phyloP scores from a whole-genome alignment of 2,329 filamentous ascomycete genomes.

The Aspergillus quadricinctus region DNA sequence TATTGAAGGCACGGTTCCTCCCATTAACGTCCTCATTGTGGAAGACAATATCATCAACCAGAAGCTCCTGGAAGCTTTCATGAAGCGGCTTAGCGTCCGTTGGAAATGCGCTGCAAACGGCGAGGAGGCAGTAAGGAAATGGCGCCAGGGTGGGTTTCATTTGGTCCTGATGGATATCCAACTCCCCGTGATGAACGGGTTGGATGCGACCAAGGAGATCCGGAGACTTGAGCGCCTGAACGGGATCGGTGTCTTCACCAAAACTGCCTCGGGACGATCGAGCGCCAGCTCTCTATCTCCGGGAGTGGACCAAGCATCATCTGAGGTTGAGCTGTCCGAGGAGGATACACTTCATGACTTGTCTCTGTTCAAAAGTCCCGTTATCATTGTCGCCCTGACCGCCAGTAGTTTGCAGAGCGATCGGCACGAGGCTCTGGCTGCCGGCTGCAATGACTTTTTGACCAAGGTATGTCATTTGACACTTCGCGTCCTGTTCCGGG shows the following conservation, averaged over 20 bases:
- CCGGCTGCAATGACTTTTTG: constrained; percentile 96
- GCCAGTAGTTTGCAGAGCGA: constrained; percentile 93
- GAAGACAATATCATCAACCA: constrained; percentile 99
- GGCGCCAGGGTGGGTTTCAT: constrained; percentile 89
- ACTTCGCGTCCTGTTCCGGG: neutral
- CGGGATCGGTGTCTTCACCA: constrained; percentile 84
- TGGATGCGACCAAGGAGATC: constrained; percentile 94
- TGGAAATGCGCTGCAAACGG: constrained; percentile 98
- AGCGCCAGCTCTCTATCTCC: constrained; percentile 30
- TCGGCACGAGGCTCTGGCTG: constrained; percentile 87
- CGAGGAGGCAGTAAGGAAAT: constrained; percentile 86
- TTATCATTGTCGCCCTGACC: constrained; percentile 95
- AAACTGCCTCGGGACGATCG: constrained; percentile 54
- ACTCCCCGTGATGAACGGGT: constrained; percentile 89
- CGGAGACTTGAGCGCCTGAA: constrained; percentile 83
- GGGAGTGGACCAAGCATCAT: constrained; percentile 17
- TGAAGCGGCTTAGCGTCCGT: constrained; percentile 90
- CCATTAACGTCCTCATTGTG: constrained; percentile 95
- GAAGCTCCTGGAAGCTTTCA: constrained; percentile 87
- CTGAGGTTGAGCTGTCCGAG: constrained; percentile 24
- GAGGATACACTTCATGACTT: constrained; percentile 36
- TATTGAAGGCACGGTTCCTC: constrained; percentile 79
- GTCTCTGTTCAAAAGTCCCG: constrained; percentile 82
- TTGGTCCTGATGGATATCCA: constrained; percentile 98
- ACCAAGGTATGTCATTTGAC: constrained; percentile 67